Conservation (phyloP, 2,329 filamentous ascomycete species). For the Simplicillium sp. region DNA sequence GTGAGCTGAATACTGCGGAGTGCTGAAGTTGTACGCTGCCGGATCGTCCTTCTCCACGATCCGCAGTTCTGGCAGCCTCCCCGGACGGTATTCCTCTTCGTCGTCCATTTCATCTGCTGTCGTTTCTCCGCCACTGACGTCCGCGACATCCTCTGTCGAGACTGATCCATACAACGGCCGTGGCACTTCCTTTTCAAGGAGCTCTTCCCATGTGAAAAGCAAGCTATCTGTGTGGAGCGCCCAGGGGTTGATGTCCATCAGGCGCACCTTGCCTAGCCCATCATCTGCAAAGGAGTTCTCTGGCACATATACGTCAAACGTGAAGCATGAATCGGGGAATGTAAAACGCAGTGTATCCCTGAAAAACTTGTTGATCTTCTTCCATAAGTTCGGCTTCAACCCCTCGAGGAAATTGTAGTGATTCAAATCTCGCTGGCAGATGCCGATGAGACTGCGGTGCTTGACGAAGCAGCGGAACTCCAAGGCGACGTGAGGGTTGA, state of each 20-base stretch:
- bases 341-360: constrained; percentile 60
- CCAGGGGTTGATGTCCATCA: constrained; percentile 96
- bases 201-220: constrained; percentile 82
- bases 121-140: constrained; percentile 24
- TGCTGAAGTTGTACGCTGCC: constrained; percentile 77
- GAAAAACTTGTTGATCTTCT: constrained; percentile 70
- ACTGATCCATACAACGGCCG: constrained; percentile 42
- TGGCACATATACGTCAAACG: constrained; percentile 89
- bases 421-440: constrained; percentile 84
- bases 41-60: constrained; percentile 78
- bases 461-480: constrained; percentile 97
- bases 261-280: constrained; percentile 64
- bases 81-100: constrained; percentile 38
- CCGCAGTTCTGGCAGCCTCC: constrained; percentile 67
- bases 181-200: constrained; percentile 62
- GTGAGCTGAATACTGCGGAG: constrained; percentile 85
- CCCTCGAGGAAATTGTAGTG: constrained; percentile 71
- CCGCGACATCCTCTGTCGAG: constrained; percentile 18
- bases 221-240: constrained; percentile 80
- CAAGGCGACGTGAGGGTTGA: constrained; percentile 78
- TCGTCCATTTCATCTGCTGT: constrained; percentile 28
- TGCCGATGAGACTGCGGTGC: constrained; percentile 65
- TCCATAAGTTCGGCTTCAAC: constrained; percentile 56
- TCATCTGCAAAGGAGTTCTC: constrained; percentile 44
- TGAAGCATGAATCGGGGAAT: constrained; percentile 77